These are phyloP conservation scores for Fonsecaea monophora DNA, from an alignment of 2,329 filamentous ascomycete genomes.

Conservation along the genomic window DNA sequence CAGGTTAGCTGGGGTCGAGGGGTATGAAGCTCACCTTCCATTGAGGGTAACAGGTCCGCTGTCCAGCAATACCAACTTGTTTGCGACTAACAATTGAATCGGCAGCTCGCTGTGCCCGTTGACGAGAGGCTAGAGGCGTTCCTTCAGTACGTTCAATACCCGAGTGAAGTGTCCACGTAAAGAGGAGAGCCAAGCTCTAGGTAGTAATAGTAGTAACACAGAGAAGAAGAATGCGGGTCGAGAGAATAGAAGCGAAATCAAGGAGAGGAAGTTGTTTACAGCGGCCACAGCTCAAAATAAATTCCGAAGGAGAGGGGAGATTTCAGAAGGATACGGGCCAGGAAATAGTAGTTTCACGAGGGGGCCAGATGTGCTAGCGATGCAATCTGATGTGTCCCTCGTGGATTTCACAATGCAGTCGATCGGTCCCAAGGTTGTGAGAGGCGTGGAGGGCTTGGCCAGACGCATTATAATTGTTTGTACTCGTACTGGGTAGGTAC, in stretches of 20 bases:
- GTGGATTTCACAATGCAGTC: neutral
- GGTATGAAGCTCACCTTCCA: constrained; percentile 10
- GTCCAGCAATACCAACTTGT: neutral
- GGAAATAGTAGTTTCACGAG: neutral
- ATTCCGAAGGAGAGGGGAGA: neutral
- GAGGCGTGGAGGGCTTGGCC: constrained; percentile 9
- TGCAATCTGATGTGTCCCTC: constrained; percentile 6
- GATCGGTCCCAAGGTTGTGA: constrained; percentile 2
- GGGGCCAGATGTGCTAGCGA: neutral
- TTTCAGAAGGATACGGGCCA: constrained; percentile 9
- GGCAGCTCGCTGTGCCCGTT: neutral
- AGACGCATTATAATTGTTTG: neutral
- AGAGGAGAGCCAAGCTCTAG: neutral
- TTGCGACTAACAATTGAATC: no score
- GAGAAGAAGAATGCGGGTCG: neutral
- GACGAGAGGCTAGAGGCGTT: neutral
- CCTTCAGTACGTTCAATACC: neutral
- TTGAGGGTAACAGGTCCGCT: neutral
- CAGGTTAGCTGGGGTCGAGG: neutral
- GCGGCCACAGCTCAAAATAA: neutral
- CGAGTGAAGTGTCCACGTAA: neutral
- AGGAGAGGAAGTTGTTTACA: neutral
- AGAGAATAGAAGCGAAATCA: neutral
- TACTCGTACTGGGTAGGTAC: neutral
- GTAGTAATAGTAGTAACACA: neutral